A percentile compares a stretch with the other conserved stretches of the same genome.
Evolutionary conservation across 441 rosid species (phyloP).

Genomic region (Corymbia citriodora): DNA sequence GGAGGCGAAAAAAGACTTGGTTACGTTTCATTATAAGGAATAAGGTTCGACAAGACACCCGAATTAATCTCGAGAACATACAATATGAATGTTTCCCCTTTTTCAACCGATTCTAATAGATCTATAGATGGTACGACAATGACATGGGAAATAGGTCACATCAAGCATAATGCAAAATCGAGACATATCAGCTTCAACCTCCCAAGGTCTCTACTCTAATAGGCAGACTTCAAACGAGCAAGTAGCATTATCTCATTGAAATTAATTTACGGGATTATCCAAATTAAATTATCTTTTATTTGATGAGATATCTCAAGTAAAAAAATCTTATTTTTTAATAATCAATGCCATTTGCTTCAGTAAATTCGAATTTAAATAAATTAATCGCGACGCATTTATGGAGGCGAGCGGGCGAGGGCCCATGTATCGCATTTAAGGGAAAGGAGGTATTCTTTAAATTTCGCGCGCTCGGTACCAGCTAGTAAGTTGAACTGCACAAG

Average conservation of each 20-base stretch:
- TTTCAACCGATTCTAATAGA: too few species aligned
- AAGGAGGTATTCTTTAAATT: neutral
- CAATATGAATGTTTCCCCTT: neutral
- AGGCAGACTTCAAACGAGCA: neutral
- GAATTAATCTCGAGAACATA: too few species aligned
- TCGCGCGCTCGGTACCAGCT: neutral
- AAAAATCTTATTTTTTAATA: neutral
- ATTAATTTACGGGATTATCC: neutral
- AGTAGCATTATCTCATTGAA: neutral
- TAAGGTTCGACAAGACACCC: neutral
- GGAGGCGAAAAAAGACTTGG: neutral
- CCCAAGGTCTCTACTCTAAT: neutral
- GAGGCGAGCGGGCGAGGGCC: neutral
- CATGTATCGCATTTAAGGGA: neutral
- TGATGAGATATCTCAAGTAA: neutral
- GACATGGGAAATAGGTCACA: neutral
- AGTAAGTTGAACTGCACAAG: neutral
- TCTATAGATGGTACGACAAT: fast-evolving
- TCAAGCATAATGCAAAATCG: neutral
- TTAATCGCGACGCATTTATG: neutral
- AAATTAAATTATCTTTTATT: neutral
- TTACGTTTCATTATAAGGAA: too few species aligned
- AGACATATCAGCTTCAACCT: neutral
- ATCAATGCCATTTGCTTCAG: neutral
- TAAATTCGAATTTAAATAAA: neutral